These are phyloP conservation scores for Cruciata laevipes DNA, from an alignment of 257 asterid species.

Conservation along the genomic window DNA sequence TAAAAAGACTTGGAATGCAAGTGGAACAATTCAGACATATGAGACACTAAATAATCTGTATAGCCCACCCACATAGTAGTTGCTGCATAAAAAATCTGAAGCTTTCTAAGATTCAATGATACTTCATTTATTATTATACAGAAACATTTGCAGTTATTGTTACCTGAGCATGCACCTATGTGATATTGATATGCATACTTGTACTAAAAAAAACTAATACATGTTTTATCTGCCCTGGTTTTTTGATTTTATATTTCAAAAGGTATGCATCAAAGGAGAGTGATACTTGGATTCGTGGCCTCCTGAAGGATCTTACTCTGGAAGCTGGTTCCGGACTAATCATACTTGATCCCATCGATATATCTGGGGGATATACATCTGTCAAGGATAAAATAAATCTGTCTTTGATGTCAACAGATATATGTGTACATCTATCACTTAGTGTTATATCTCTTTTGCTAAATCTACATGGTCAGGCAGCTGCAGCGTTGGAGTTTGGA, in stretches of 20 bases:
- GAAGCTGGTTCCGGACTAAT: constrained; percentile 98
- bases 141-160: background rate
- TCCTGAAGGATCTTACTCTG: constrained; percentile 75
- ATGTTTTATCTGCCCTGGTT: background rate
- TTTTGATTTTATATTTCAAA: constrained; percentile 17
- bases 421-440: constrained; percentile 86
- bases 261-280: constrained; percentile 97
- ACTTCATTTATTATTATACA: background rate
- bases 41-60: too few relatives aligned
- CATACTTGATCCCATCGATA: constrained; percentile 95
- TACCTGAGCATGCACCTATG: background rate
- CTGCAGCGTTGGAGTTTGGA: constrained; percentile 80
- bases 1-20: too few relatives aligned
- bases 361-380: constrained; percentile 92
- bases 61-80: too few relatives aligned
- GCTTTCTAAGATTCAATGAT: background rate
- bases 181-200: too few relatives aligned
- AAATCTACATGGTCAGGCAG: constrained; percentile 83
- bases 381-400: constrained; percentile 87
- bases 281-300: constrained; percentile 90
- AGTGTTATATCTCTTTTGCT: constrained; percentile 86
- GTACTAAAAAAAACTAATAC: too few relatives aligned
- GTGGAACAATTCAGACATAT: too few relatives aligned
- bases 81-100: background rate
- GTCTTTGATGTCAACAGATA: constrained; percentile 65